phyloP scores from a whole-genome alignment of 352 stramenopile species.

The Pythium folliculosum region DNA sequence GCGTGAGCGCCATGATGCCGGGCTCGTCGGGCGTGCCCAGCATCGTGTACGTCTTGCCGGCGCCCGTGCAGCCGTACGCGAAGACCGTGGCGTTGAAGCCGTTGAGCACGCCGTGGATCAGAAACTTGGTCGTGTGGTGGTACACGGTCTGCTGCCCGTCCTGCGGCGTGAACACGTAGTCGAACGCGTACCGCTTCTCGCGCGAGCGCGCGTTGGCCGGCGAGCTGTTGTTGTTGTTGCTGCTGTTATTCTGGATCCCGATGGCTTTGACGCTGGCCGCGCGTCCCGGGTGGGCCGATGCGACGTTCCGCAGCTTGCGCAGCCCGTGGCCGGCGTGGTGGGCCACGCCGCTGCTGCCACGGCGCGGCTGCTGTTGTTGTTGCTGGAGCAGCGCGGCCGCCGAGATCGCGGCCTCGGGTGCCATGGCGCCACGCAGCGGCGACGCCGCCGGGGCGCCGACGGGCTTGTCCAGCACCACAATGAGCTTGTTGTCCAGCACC shows the following conservation, averaged over 20 bases:
- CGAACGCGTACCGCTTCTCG: slow-evolving; percentile 90
- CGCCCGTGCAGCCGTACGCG: slow-evolving; percentile 88
- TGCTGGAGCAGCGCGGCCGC: neutral
- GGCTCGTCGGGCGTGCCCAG: slow-evolving; percentile 78
- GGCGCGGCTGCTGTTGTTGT: slow-evolving; percentile 4
- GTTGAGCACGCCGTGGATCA: slow-evolving; percentile 88
- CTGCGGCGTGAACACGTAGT: slow-evolving; percentile 79
- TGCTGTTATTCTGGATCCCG: neutral
- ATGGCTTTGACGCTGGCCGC: neutral
- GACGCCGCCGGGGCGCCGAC: neutral
- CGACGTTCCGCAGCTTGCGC: slow-evolving; percentile 41
- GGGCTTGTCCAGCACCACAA: slow-evolving; percentile 76
- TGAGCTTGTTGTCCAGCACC: slow-evolving; percentile 80
- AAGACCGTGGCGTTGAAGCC: slow-evolving; percentile 93
- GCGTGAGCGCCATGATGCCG: slow-evolving; percentile 88
- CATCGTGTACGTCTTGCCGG: slow-evolving; percentile 93
- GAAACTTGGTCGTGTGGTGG: slow-evolving; percentile 82
- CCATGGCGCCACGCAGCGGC: slow-evolving; percentile 8
- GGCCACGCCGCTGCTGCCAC: slow-evolving; percentile 10
- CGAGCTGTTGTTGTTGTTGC: slow-evolving; percentile 7
- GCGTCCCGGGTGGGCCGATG: slow-evolving; percentile 25
- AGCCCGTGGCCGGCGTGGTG: slow-evolving; percentile 23
- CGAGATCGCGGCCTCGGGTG: neutral
- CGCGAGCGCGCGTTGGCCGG: slow-evolving; percentile 30
- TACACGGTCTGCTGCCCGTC: slow-evolving; percentile 85